A percentile compares a stretch with the other conserved stretches of the same genome.
These are phyloP conservation scores for Aquilaria yunnanensis DNA, from an alignment of 345 rosid genomes.

Conservation along the genomic window DNA sequence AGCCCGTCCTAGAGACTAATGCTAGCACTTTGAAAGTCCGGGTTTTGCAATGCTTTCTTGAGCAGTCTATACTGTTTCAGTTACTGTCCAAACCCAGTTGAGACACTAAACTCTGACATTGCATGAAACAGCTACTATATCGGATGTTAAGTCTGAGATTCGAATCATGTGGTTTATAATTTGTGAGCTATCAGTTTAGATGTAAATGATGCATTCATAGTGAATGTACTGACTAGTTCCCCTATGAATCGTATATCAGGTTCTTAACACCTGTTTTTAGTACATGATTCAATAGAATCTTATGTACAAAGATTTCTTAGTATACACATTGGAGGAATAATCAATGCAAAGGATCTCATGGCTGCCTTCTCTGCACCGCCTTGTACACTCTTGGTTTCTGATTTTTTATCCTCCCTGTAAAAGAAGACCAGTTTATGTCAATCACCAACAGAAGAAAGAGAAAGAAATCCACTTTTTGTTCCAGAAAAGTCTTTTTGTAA, in stretches of 20 bases:
- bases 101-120: neutral
- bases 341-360: neutral
- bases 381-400: slow-evolving; percentile 12
- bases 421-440: neutral
- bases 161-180: too few relatives aligned
- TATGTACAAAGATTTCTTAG: neutral
- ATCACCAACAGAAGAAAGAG: neutral
- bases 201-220: too few relatives aligned
- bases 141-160: neutral
- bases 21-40: neutral
- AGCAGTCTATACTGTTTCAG: neutral
- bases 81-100: neutral
- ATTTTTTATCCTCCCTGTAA: slow-evolving; percentile 25
- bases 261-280: too few relatives aligned
- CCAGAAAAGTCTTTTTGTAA: neutral
- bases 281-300: too few relatives aligned
- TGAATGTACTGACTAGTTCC: too few relatives aligned
- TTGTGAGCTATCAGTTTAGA: too few relatives aligned
- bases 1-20: slow-evolving; percentile 73
- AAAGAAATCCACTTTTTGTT: neutral
- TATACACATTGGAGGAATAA: neutral
- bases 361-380: slow-evolving; percentile 1
- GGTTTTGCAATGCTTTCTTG: too few relatives aligned
- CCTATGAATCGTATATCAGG: too few relatives aligned
- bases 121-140: neutral